These are phyloP conservation scores for Neurospora tetrasperma DNA, from an alignment of 495 filamentous ascomycete genomes.

Conservation along the genomic window DNA sequence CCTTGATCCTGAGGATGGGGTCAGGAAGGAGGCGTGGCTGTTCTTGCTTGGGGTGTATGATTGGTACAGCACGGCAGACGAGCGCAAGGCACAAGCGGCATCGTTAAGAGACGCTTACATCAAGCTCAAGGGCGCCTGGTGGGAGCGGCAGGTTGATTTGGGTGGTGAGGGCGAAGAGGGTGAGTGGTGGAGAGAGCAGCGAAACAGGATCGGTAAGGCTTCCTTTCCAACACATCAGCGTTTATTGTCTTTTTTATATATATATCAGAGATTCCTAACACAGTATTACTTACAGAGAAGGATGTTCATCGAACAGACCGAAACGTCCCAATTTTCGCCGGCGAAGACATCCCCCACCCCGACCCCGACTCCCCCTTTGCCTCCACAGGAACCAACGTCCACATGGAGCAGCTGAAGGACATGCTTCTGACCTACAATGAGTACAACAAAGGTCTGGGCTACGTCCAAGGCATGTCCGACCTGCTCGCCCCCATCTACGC, in stretches of 20 bases:
- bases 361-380: constrained; percentile 95
- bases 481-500: constrained; percentile 71
- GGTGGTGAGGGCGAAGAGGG: constrained; percentile 63
- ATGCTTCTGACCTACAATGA: constrained; percentile 99
- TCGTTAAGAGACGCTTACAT: constrained; percentile 90
- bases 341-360: constrained; percentile 96
- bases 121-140: constrained; percentile 88
- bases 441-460: constrained; percentile 84
- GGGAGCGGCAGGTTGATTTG: constrained; percentile 83
- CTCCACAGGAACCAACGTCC: constrained; percentile 84
- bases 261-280: constrained; percentile 6
- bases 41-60: constrained; percentile 85
- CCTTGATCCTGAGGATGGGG: constrained; percentile 77
- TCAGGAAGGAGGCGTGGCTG: constrained; percentile 92
- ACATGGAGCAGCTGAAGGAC: constrained; percentile 97
- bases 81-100: constrained; percentile 68
- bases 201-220: constrained; percentile 75
- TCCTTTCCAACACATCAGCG: background rate
- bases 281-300: constrained; percentile 59
- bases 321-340: constrained; percentile 82
- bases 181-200: constrained; percentile 95
- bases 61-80: constrained; percentile 77
- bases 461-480: constrained; percentile 98
- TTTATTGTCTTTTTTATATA: background rate
- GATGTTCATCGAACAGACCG: constrained; percentile 97